Base-by-base conservation (phyloP, 148 eudicot species). In the Rhododendron ovatum region DNA sequence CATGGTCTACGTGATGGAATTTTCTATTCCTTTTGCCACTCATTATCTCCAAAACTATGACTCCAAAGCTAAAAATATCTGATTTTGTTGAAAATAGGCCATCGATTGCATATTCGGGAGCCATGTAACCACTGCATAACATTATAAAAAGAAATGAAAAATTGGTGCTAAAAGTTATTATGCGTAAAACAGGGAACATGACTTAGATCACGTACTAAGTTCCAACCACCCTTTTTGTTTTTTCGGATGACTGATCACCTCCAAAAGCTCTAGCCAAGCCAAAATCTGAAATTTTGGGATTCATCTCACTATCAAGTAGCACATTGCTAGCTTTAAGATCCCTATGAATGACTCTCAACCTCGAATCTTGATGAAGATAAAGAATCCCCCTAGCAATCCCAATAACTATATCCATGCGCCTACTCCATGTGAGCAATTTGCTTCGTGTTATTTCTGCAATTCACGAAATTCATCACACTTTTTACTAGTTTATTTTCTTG, bases 121-220 rank as follows among this genome's bases (percentile, higher is more conserved):
- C 39, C 83, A 81, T 81, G 11, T 89, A 92, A 2, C 92, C 93
- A 82, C 92, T 92, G 85, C 71, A 86, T 26, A 55, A 67, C 15
- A 53, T 51, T 51, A 61, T 24, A 24, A 13, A 5, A 17, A 51
- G 9, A 30, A 59, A 51, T 85, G 30, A 28, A 79, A 79, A 24
- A 2, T 26, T 47, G 1, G 37, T 11, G 39, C 20, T n/a, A 80
- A 17, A 28, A 7, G 41, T 15, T 7, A 24, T 15, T 80, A 20
- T 10, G 15, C 3, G 12, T 15, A 55, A 45, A 81, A 17, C 0
- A 20, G 2, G 45, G 11, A 53, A 57, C 28, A 55, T 39, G 57
- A 30, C 61, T n/a, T 12, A 26, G 22, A 5, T 81, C 24, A 81
- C 83, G 7, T 81, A 80, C 83, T 33, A 81, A 7, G 83, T 81